These are phyloP conservation scores for Globisporangium megalacanthum DNA, from an alignment of 352 stramenopile genomes.

Conservation along the genomic window DNA sequence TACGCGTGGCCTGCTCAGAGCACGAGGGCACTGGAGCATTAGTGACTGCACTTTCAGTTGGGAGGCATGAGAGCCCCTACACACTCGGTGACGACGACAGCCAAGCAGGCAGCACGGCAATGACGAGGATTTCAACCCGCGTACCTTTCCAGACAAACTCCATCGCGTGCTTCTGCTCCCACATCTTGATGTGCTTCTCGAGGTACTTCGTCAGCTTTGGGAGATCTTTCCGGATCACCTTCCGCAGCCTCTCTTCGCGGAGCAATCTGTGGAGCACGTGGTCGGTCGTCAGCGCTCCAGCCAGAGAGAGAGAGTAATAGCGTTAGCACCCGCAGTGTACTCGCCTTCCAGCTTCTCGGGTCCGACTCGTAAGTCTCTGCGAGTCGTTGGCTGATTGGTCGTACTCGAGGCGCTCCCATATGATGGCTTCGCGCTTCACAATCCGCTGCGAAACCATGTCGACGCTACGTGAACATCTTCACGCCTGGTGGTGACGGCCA, in stretches of 20 bases:
- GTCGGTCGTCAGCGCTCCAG: background rate
- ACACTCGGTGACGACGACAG: no score
- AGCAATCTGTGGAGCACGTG: slow-evolving; percentile 11
- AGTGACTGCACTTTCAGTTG: background rate
- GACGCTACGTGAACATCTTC: background rate
- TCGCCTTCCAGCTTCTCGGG: slow-evolving; percentile 12
- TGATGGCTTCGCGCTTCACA: slow-evolving; percentile 38
- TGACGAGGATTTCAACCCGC: background rate
- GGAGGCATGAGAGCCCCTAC: no score
- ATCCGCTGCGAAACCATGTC: slow-evolving; percentile 20
- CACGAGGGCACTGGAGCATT: background rate
- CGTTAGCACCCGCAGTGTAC: background rate
- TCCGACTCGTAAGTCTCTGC: slow-evolving; percentile 16
- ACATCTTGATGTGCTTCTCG: slow-evolving; percentile 28
- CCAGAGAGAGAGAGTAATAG: background rate
- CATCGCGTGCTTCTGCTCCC: slow-evolving; percentile 27
- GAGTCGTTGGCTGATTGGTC: slow-evolving; percentile 14
- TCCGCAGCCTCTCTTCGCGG: slow-evolving; percentile 28
- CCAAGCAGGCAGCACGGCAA: no score
- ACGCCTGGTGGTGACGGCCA: background rate
- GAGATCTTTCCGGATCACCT: slow-evolving; percentile 34
- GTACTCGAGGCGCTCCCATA: slow-evolving; percentile 31
- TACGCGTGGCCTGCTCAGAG: slow-evolving; percentile 23
- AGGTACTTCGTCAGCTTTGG: slow-evolving; percentile 37
- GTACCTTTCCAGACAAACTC: slow-evolving; percentile 39